Conservation (phyloP, 2,329 filamentous ascomycete species). For the Scytalidium lignicola region DNA sequence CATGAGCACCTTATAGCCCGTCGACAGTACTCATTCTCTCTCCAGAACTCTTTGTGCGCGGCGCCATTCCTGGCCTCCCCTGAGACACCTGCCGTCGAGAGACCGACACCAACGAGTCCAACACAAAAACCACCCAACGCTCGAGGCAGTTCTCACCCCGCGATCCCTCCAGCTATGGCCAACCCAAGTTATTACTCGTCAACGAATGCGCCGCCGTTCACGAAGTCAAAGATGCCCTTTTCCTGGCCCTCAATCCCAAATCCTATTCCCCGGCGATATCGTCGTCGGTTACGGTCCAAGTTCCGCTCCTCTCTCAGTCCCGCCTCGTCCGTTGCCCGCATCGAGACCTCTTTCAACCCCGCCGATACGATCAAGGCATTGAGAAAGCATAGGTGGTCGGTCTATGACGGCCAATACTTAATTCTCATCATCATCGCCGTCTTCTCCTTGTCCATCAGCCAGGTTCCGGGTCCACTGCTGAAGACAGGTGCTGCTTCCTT, state of each 20-base stretch:
- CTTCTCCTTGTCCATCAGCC: slow-evolving; percentile 79
- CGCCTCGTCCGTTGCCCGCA: slow-evolving; percentile 65
- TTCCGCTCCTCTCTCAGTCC: slow-evolving; percentile 62
- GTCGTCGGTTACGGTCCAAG: slow-evolving; percentile 63
- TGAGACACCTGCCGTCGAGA: not conserved
- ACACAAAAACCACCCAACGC: slow-evolving; percentile 2
- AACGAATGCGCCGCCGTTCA: slow-evolving; percentile 20
- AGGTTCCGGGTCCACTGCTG: slow-evolving; percentile 67
- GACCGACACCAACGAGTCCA: not conserved
- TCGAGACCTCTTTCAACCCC: slow-evolving; percentile 80
- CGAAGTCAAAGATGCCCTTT: slow-evolving; percentile 33
- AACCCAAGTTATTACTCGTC: slow-evolving; percentile 19
- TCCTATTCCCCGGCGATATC: slow-evolving; percentile 59
- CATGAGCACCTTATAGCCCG: slow-evolving; percentile 25
- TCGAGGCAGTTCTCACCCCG: not conserved
- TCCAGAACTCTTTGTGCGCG: slow-evolving; percentile 2
- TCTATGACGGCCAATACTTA: slow-evolving; percentile 81
- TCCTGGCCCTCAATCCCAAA: slow-evolving; percentile 41
- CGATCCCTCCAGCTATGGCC: slow-evolving; percentile 11
- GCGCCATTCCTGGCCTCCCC: not conserved
- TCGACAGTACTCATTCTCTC: slow-evolving; percentile 3
- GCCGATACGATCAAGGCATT: slow-evolving; percentile 71
- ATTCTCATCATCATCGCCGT: slow-evolving; percentile 68
- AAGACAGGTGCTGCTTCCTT: slow-evolving; percentile 69
- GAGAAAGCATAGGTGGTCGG: slow-evolving; percentile 71